A percentile compares a stretch with the other conserved stretches of the same genome.
Conservation (phyloP, 2,329 filamentous ascomycete genomes). For the Colletotrichum liriopes region DNA sequence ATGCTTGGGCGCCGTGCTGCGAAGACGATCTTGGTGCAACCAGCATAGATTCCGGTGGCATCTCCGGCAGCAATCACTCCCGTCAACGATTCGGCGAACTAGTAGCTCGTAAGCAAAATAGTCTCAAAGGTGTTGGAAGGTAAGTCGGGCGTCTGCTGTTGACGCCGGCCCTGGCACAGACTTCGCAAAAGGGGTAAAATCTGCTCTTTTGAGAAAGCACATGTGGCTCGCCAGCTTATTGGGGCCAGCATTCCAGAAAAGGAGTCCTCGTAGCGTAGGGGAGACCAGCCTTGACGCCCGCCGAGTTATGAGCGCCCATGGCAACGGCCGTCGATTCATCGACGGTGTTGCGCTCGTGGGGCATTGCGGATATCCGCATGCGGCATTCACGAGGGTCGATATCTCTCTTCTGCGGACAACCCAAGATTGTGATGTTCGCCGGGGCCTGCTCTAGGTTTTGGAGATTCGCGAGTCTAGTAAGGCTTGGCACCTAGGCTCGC, state of each 20-base stretch:
- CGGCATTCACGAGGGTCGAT: not conserved
- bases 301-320: not conserved
- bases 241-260: not conserved
- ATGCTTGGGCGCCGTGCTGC: not conserved
- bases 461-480: not conserved
- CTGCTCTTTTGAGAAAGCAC: not conserved
- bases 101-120: not conserved
- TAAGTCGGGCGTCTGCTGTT: not conserved
- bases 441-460: not conserved
- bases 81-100: not conserved
- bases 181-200: not conserved
- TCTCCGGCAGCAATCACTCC: not conserved
- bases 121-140: not conserved
- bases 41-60: not conserved
- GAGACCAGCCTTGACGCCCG: not conserved
- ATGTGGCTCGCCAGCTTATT: not conserved
- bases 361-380: not conserved
- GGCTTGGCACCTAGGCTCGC: not conserved
- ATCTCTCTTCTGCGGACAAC: not conserved
- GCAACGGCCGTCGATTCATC: not conserved
- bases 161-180: not conserved
- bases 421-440: constrained; percentile 1
- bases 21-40: not conserved
- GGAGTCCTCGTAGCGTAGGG: not conserved
- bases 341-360: not conserved